These are phyloP conservation scores for Penicillium maclennaniae DNA, from an alignment of 495 filamentous ascomycete genomes.

Conservation along the genomic window DNA sequence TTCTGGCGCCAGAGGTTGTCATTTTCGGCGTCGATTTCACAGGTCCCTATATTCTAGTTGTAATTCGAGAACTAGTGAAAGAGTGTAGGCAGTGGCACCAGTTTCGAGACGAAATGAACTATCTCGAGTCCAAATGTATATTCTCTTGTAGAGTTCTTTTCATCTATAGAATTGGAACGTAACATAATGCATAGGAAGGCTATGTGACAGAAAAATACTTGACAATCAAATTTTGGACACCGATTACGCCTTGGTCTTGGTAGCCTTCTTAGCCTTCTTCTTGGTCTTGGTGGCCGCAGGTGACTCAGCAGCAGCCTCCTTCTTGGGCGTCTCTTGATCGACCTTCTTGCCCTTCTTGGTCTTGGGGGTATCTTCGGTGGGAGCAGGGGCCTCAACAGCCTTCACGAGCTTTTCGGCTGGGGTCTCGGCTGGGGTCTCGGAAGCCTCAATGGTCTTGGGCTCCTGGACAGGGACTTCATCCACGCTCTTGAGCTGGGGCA, in stretches of 20 bases:
- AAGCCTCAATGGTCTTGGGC: slow-evolving; percentile 27
- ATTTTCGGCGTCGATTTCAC: no score
- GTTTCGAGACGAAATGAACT: no score
- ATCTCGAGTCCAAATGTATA: background rate
- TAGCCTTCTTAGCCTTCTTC: slow-evolving; percentile 35
- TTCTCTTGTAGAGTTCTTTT: background rate
- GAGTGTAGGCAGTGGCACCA: no score
- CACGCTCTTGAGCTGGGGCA: slow-evolving; percentile 67
- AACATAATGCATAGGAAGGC: slow-evolving; percentile 10
- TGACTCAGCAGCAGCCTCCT: slow-evolving; percentile 19
- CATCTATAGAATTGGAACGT: background rate
- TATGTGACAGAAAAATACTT: slow-evolving; percentile 19
- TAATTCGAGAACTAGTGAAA: no score
- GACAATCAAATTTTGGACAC: slow-evolving; percentile 19
- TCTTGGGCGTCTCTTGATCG: slow-evolving; percentile 28
- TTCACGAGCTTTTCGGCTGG: slow-evolving; percentile 1
- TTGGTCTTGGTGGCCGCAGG: slow-evolving; percentile 25
- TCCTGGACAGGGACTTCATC: slow-evolving; percentile 50
- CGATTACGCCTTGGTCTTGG: slow-evolving; percentile 34
- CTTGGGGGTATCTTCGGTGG: slow-evolving; percentile 34
- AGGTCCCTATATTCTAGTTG: no score
- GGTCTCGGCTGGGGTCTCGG: slow-evolving; percentile 26
- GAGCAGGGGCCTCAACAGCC: slow-evolving; percentile 17
- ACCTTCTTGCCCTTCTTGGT: slow-evolving; percentile 36
- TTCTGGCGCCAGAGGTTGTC: no score